phyloP scores from a whole-genome alignment of 140 eudicot species.

The Flaveria floridana region DNA sequence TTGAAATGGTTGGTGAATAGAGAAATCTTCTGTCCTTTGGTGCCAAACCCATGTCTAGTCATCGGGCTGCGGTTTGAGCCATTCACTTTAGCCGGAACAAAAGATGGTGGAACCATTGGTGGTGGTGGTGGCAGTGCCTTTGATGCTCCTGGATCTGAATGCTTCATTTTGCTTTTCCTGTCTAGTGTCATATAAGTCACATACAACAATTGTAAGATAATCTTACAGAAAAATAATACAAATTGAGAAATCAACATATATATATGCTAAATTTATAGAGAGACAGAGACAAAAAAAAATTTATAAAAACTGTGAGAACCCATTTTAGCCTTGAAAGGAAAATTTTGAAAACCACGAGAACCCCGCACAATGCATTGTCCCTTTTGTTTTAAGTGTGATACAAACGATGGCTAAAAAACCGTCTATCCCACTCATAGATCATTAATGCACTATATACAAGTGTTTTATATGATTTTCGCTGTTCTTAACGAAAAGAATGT shows the following conservation, averaged over 20 bases:
- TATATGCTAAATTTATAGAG: too few relatives aligned
- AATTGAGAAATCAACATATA: neutral
- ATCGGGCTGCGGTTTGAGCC: constrained; percentile 47
- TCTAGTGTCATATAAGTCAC: neutral
- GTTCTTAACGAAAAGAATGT: too few relatives aligned
- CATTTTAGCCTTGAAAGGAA: neutral
- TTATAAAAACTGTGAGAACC: neutral
- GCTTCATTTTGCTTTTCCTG: constrained; percentile 28
- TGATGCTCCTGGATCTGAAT: neutral
- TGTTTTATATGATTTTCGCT: too few relatives aligned
- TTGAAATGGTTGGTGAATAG: constrained; percentile 72
- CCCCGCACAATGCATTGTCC: neutral
- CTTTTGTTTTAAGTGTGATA: too few relatives aligned
- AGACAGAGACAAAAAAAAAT: too few relatives aligned
- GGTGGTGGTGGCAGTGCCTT: constrained; percentile 60
- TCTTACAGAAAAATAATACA: neutral
- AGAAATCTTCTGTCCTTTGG: constrained; percentile 47
- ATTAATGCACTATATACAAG: too few relatives aligned
- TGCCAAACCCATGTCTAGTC: constrained; percentile 54
- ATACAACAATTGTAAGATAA: neutral
- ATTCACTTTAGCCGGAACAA: constrained; percentile 32
- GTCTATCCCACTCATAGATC: too few relatives aligned
- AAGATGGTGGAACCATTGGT: constrained; percentile 39
- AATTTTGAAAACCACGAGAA: too few relatives aligned
- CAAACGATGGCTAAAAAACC: too few relatives aligned